Evolutionary conservation across 805 yeast genomes (phyloP).

Genomic region (Yarrowia osloensis): DNA sequence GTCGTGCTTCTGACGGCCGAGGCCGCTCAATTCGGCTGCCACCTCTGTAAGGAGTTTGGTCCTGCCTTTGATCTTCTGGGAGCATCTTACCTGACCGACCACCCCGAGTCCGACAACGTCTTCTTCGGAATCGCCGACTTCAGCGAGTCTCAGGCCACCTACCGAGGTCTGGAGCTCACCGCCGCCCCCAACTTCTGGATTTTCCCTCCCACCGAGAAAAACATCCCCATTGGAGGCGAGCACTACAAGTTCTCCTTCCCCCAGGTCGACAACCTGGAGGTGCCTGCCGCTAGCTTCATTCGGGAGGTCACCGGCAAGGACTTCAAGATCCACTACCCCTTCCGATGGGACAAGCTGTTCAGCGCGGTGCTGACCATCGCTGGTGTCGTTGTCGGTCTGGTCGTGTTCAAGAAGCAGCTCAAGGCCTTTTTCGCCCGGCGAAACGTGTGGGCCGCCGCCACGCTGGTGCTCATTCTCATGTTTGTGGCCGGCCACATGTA

Average conservation of each 20-base stretch:
- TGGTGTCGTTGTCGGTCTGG: constrained; percentile 29
- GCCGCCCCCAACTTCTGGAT: constrained; percentile 78
- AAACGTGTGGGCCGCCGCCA: constrained; percentile 69
- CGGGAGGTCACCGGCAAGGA: constrained; percentile 35
- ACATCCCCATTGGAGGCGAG: constrained; percentile 36
- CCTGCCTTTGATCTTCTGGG: constrained; percentile 68
- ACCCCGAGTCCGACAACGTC: constrained; percentile 55
- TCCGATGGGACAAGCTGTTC: constrained; percentile 37
- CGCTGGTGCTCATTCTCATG: constrained; percentile 64
- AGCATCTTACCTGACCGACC: constrained; percentile 60
- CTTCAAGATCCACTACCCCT: constrained; percentile 41
- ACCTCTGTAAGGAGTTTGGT: constrained; percentile 65
- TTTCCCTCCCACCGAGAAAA: constrained; percentile 54
- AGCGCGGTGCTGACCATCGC: constrained; percentile 30
- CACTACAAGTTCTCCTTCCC: constrained; percentile 41
- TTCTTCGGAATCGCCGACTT: constrained; percentile 79
- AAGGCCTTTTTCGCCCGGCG: constrained; percentile 50
- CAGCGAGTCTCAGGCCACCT: constrained; percentile 54
- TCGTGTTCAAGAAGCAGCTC: constrained; percentile 42
- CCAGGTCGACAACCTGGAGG: constrained; percentile 38
- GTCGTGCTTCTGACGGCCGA: constrained; percentile 72
- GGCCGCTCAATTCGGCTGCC: constrained; percentile 72
- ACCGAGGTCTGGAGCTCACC: constrained; percentile 56
- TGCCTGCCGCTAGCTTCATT: constrained; percentile 33
- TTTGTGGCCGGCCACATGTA: constrained; percentile 92